Evolutionary conservation across 805 yeast genomes (phyloP).

Genomic region (Kregervanrija fluxuum): DNA sequence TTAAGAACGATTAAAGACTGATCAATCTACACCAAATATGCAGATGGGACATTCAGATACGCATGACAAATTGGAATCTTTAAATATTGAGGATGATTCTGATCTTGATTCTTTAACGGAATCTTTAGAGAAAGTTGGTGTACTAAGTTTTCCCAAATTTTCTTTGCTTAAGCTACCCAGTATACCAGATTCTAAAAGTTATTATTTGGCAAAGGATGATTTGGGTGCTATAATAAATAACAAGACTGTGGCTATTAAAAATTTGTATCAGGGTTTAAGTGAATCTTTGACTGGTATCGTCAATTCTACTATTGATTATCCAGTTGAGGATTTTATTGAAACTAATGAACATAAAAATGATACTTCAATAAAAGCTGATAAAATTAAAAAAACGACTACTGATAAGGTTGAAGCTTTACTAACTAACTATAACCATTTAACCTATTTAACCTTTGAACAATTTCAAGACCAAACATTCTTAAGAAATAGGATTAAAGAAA

Average conservation of each 20-base stretch:
- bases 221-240: slow-evolving; percentile 7
- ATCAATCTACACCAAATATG: too few relatives aligned
- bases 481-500: slow-evolving; percentile 42
- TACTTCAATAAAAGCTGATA: not conserved
- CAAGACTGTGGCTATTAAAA: slow-evolving; percentile 14
- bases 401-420: not conserved
- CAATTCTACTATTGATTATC: slow-evolving; percentile 40
- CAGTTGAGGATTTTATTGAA: slow-evolving; percentile 37
- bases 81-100: too few relatives aligned
- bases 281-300: slow-evolving; percentile 33
- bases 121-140: too few relatives aligned
- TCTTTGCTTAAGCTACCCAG: too few relatives aligned
- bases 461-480: slow-evolving; percentile 31
- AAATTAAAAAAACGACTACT: slow-evolving; percentile 3
- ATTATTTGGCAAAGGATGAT: not conserved
- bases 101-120: too few relatives aligned
- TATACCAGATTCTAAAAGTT: too few relatives aligned
- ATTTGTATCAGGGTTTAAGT: slow-evolving; percentile 20
- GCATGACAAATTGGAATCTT: too few relatives aligned
- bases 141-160: too few relatives aligned
- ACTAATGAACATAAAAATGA: slow-evolving; percentile 12
- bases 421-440: slow-evolving; percentile 20
- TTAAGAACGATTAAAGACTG: too few relatives aligned
- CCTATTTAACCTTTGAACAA: slow-evolving; percentile 26
- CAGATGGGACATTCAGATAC: too few relatives aligned